Evolutionary conservation across 768 basidiomycete genomes (phyloP), one percentile per base, ranked within the genome.

Genomic region (Rhizopogon rudus): DNA sequence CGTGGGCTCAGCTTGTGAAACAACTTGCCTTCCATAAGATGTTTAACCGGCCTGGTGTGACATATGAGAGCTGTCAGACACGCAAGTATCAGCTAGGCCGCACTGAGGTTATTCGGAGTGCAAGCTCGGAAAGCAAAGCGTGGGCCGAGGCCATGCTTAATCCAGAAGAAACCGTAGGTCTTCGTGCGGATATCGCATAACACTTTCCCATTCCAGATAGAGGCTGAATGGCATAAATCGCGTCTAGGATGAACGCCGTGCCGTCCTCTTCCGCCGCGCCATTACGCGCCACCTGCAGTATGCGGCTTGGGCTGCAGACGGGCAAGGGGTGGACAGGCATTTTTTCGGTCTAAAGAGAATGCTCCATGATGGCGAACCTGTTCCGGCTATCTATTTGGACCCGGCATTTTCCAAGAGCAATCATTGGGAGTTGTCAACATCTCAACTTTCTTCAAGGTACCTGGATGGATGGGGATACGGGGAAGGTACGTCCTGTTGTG

Each of bases 391-490:
- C 3, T 95, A 91, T 75, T 78, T 65, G 46, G 93, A 98, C 64
- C 71, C 73, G 52, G 84, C 87, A 7, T 96, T 79, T 64, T 63
- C 75, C 6, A 78, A 77, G 67, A 89, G 87, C 43, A 83, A 69
- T 58, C 90, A 96, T 69, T 99, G 97, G 97, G 90, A 96, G 71
- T 74, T 98, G 61, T 91, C 87, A 40, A 99, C 97, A 17, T 88
- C 86, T 58, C 91, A 97, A 71, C 74, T 98, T 55, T 87, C 86
- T 49, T 87, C 83, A 43, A 77, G 77, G 50, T 94, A 80, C 69
- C 75, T 99, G 35, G 91, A 95, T 62, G 93, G 93, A 20, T 98
- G 96, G 96, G 97, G 96, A 13, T 98, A 98, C 66, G 93, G 94
- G 7, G 92, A 96, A 80, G 91, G 91, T 91, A 56, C 60, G 80